Evolutionary conservation across 139 green algal species (phyloP), one percentile per base, ranked within the genome.

Genomic region (Ettlia oleoabundans): DNA sequence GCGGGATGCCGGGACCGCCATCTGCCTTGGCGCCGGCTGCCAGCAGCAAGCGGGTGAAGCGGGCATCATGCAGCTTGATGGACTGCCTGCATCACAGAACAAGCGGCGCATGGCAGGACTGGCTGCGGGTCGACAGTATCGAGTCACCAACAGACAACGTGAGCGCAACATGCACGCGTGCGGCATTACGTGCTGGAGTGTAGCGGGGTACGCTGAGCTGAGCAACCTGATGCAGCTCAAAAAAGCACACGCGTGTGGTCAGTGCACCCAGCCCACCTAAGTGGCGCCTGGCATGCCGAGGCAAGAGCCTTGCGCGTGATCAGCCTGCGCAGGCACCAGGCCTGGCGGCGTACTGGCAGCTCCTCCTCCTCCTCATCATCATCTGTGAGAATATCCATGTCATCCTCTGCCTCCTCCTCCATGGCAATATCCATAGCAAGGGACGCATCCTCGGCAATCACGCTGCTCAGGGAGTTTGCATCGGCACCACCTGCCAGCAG

Each of bases 11-110:
- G 24, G 41, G 68, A 1, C 40, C 68, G 41, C 68, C 68, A 1
- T 18, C 26, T 2, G 68, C 22, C 8, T 38, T 5, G 19, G 68
- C 68, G 22, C 68, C 68, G 5, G 67, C 67, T 28, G 38, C 21
- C 38, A 74, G 67, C 67, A 74, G 67, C 37, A 22, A 7, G 40
- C 38, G 37, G 5, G 67, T 74, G n/a, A 74, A 26, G 38, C 18
- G 40, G 33, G 32, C 18, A 24, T 74, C 67, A 13, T 74, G 67
- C 38, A 74, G 67, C 67, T 74, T 74, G n/a, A 74, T 40, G 9
- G 38, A 74, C 67, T 74, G 67, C 67, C 67, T 74, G 67, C 64
- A 41, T n/a, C n/a, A n/a, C n/a, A n/a, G n/a, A n/a, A n/a, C n/a
- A n/a, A n/a, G n/a, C n/a, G n/a, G n/a, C n/a, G n/a, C n/a, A n/a